Base-by-base conservation (phyloP, 2,329 filamentous ascomycete genomes). In the Trichoderma aggressivum region DNA sequence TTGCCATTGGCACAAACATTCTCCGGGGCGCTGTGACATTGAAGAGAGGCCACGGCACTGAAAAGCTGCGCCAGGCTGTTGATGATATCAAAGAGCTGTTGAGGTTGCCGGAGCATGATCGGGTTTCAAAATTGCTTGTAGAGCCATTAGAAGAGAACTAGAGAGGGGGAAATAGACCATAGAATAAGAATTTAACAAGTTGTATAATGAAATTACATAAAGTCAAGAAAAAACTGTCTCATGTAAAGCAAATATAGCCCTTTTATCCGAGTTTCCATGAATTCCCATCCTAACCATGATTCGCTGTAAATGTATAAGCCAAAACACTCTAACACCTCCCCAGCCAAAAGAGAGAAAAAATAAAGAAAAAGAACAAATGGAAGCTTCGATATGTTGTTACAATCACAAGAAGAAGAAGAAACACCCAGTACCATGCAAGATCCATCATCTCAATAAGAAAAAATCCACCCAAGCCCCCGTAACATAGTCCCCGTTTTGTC, bases 1-100 rank as follows among this genome's bases (percentile, higher is more conserved):
- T 94, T 78, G 85, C 86, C 3, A 81, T 92, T 55, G 88, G 87
- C 60, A 82, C 83, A 6, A 81, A 84, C 16, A 76, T 88, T n/a
- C 59, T 87, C n/a, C 75, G 81, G 3, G 77, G 79, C 30, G 82
- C 81, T 1, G 77, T 78, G 24, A 79, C 82, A 7, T 72, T 87
- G 70, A 70, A 67, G 5, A 74, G 73, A 34, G 68, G 74, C 8
- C 26, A 60, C 12, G 63, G 67, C 11, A 56, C 30, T 8, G 18
- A 32, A 3, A 53, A 68, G 21, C 53, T 80, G 36, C 64, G 65
- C 8, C 65, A 74, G 12, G 72, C 66, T 7, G 59, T 76, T 7
- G 32, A n/a, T 1, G 24, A 61, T 18, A 24, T 72, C 24, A 73
- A 58, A 30, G 62, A 71, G 11, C 24, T 71, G 7, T 24, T 75